Evolutionary conservation across 352 stramenopile genomes (phyloP), one percentile per base, ranked within the genome.

Genomic region (Nothophytophthora sp.): DNA sequence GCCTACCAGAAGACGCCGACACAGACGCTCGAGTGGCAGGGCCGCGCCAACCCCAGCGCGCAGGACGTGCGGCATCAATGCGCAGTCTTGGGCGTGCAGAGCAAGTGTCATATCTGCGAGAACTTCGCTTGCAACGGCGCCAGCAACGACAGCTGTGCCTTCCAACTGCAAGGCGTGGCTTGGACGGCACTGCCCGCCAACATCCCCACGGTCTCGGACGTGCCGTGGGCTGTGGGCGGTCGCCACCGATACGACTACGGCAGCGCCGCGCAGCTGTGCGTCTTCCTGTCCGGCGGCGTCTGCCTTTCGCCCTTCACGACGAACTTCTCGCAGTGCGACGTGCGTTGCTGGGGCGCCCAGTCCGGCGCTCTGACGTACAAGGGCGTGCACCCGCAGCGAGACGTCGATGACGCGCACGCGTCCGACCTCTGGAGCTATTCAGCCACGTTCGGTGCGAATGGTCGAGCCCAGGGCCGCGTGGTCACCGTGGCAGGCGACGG

Each of bases 31-130:
- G 90, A 97, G 67, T 88, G 71, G 55, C 95, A 98, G 37, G 90
- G 90, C 27, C 73, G 92, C 27, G 73, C 70, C 30, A 97, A 96
- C 33, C 69, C 73, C 1, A 98, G 97, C 55, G 41, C 56, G 16
- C 93, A 98, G 65, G 90, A 98, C 68, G 77, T 98, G 50, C 76
- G 95, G n/a, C 92, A 98, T 56, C 44, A 71, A 49, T 99, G 95
- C 65, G 60, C 75, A 8, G 74, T 83, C 8, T 85, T 86, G 5
- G 96, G 96, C 24, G 90, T 97, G 6, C 70, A 87, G 46, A 96
- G 76, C 63, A 98, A 98, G 66, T 99, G 96, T 60, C 93, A 98
- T 48, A 67, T 92, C 24, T 99, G 96, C 52, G 76, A 95, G 37
- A 66, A 94, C 23, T 95, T 98, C 44, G 67, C 52, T 4, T 98